A percentile compares a stretch with the other conserved stretches of the same genome.
These are phyloP conservation scores for Backusella tarrabulga DNA, from an alignment of 192 early-diverging fungal genomes.

Conservation along the genomic window DNA sequence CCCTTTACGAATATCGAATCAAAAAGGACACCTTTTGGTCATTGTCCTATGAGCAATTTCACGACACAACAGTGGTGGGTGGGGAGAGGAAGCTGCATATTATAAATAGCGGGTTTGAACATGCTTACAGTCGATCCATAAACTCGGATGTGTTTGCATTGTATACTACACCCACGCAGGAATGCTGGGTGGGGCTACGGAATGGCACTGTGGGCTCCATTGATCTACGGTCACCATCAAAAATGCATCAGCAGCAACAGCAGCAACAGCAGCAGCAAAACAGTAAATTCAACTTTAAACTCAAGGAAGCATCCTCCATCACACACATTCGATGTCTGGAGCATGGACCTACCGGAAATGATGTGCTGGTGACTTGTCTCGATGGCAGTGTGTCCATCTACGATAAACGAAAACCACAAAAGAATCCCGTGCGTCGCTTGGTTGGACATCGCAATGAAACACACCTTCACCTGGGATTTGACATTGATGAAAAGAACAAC, in stretches of 20 bases:
- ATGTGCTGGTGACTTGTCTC: background rate
- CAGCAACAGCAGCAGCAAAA: background rate
- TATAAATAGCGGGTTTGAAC: background rate
- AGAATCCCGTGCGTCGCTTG: background rate
- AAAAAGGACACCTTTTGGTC: slow-evolving; percentile 4
- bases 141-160: background rate
- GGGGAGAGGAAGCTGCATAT: background rate
- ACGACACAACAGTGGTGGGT: background rate
- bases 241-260: background rate
- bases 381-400: slow-evolving; percentile 2
- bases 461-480: background rate
- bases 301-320: background rate
- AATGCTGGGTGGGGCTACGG: background rate
- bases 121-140: background rate
- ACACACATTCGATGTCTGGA: background rate
- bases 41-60: background rate
- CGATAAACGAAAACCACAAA: background rate
- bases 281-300: background rate
- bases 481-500: background rate
- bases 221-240: background rate
- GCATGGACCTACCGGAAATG: background rate
- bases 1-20: background rate
- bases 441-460: slow-evolving; percentile 1
- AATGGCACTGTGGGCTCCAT: background rate
- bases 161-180: background rate